These are phyloP conservation scores for Pisolithus thermaeus DNA, from an alignment of 1,284 basidiomycete species.

Conservation along the genomic window DNA sequence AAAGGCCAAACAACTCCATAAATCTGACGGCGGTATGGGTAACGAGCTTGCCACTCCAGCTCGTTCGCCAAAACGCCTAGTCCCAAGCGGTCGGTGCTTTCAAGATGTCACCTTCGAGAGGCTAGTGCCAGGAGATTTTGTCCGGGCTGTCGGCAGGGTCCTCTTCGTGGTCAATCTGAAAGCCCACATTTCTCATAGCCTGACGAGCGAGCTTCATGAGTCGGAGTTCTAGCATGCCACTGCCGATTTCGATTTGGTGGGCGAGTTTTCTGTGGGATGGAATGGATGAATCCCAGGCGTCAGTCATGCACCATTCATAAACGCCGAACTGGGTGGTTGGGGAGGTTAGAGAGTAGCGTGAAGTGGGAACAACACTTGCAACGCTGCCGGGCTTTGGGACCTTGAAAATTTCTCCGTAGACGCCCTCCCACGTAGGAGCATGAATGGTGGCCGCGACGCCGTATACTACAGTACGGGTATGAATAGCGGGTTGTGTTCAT, in stretches of 20 bases:
- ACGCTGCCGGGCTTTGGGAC: too few relatives aligned
- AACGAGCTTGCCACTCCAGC: too few relatives aligned
- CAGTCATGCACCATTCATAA: slow-evolving; percentile 99
- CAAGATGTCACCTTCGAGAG: too few relatives aligned
- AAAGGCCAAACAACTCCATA: too few relatives aligned
- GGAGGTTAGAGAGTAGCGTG: slow-evolving; percentile 45
- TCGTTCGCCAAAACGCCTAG: too few relatives aligned
- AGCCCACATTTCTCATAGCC: slow-evolving; percentile 83
- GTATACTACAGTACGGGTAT: slow-evolving; percentile 48
- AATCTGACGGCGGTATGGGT: too few relatives aligned
- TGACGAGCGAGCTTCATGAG: slow-evolving; percentile 66
- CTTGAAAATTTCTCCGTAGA: too few relatives aligned
- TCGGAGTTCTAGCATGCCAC: slow-evolving; percentile 98
- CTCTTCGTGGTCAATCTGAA: slow-evolving; percentile 88
- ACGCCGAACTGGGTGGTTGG: slow-evolving; percentile 74
- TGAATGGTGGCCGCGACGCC: too few relatives aligned
- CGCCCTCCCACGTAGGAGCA: too few relatives aligned
- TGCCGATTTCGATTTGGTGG: slow-evolving; percentile 88
- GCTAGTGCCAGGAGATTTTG: slow-evolving; percentile 49
- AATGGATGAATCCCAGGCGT: slow-evolving; percentile 78
- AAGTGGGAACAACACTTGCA: too few relatives aligned
- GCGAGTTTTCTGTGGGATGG: slow-evolving; percentile 89
- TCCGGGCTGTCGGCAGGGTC: slow-evolving; percentile 62
- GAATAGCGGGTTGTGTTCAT: background rate
- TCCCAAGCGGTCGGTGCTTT: too few relatives aligned